phyloP scores from a whole-genome alignment of 805 yeast genomes.

The Candida anglica region DNA sequence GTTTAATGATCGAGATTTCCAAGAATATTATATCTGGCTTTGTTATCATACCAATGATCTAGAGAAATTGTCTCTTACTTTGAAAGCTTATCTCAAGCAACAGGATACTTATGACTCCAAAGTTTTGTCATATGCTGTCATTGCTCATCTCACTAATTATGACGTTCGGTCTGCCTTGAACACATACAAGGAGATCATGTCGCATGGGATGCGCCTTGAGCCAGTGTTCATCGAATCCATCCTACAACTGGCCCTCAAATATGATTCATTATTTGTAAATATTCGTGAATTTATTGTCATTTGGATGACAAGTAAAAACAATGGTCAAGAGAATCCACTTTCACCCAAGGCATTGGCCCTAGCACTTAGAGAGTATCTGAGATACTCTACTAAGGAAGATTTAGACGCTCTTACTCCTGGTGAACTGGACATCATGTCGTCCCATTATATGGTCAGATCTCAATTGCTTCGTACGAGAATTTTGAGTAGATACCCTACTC shows the following conservation, averaged over 20 bases:
- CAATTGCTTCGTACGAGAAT: slow-evolving; percentile 21
- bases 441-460: slow-evolving; percentile 20
- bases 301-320: slow-evolving; percentile 23
- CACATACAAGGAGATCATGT: slow-evolving; percentile 17
- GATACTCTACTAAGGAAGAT: slow-evolving; percentile 15
- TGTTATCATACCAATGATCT: slow-evolving; percentile 34
- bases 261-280: slow-evolving; percentile 30
- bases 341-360: slow-evolving; percentile 21
- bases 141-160: slow-evolving; percentile 26
- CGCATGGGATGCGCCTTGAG: slow-evolving; percentile 19
- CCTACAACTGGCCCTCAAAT: slow-evolving; percentile 18
- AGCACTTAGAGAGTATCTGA: slow-evolving; percentile 14
- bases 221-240: slow-evolving; percentile 23
- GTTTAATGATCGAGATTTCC: slow-evolving; percentile 11
- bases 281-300: slow-evolving; percentile 14
- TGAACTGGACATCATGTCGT: slow-evolving; percentile 15
- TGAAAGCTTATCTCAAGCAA: slow-evolving; percentile 16
- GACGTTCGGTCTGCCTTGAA: slow-evolving; percentile 28
- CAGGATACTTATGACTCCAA: slow-evolving; percentile 16
- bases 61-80: slow-evolving; percentile 15
- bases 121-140: slow-evolving; percentile 24
- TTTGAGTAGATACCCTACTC: slow-evolving; percentile 18
- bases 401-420: slow-evolving; percentile 13
- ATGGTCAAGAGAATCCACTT: slow-evolving; percentile 13
- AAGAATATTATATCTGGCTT: slow-evolving; percentile 27